Conservation (phyloP, 345 rosid genomes). For the Atalantia buxifolia region DNA sequence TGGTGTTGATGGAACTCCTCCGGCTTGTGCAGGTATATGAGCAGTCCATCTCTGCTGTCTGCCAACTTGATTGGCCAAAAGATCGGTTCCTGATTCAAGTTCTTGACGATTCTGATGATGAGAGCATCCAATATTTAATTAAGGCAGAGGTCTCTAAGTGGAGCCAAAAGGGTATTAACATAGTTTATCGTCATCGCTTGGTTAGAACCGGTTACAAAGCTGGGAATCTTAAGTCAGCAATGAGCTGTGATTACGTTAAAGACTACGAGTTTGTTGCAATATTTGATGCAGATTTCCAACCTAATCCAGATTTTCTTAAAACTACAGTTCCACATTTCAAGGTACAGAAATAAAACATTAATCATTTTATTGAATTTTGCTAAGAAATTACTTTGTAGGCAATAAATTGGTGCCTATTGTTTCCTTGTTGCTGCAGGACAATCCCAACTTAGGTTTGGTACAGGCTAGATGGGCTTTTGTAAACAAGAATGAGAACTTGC, state of each 20-base stretch:
- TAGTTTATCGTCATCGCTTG: conserved; percentile 67
- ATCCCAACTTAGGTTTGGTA: conserved; percentile 68
- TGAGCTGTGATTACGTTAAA: conserved; percentile 72
- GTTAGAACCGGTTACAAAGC: conserved; percentile 86
- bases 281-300: conserved; percentile 86
- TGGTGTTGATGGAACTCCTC: conserved; percentile 8
- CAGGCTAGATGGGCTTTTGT: conserved; percentile 85
- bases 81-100: conserved; percentile 66
- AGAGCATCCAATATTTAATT: conserved; percentile 60
- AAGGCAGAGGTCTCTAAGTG: conserved; percentile 60
- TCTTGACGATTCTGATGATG: conserved; percentile 78
- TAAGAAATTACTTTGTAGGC: background rate
- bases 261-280: conserved; percentile 82
- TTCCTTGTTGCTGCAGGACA: conserved; percentile 40
- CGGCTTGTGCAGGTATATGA: conserved; percentile 57
- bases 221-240: conserved; percentile 87
- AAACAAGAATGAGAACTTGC: conserved; percentile 79
- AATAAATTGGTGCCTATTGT: background rate
- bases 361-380: background rate
- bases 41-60: conserved; percentile 79
- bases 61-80: conserved; percentile 87
- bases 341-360: conserved; percentile 30
- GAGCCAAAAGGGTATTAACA: conserved; percentile 69
- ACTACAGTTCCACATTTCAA: conserved; percentile 78
- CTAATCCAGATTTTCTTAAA: conserved; percentile 66